Conservation (phyloP, 2,329 filamentous ascomycete genomes). For the Knoxdaviesia capensis region DNA sequence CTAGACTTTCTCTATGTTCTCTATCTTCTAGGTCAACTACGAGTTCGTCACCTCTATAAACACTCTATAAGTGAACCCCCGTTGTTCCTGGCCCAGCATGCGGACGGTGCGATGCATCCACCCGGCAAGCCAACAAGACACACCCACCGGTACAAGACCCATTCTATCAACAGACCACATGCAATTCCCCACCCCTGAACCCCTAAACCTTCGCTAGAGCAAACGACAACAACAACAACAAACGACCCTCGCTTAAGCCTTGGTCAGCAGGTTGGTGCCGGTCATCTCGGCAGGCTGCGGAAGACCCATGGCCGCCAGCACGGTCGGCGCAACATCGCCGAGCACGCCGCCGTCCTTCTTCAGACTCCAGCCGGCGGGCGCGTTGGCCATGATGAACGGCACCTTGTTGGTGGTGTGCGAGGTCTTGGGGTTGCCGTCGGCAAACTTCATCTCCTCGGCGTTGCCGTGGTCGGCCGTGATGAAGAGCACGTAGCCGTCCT, state of each 20-base stretch:
- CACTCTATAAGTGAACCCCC: too few species aligned
- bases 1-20: too few species aligned
- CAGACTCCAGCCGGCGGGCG: constrained; percentile 71
- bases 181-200: too few species aligned
- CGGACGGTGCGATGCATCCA: too few species aligned
- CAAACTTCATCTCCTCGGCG: constrained; percentile 96
- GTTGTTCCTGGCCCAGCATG: too few species aligned
- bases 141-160: too few species aligned
- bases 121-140: too few species aligned
- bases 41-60: too few species aligned
- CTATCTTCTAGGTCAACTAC: too few species aligned
- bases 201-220: too few species aligned
- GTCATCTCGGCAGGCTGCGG: constrained; percentile 85
- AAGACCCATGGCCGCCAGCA: constrained; percentile 80
- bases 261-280: constrained; percentile 64
- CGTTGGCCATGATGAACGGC: constrained; percentile 95
- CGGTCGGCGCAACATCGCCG: constrained; percentile 89
- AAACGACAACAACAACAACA: too few species aligned
- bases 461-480: constrained; percentile 96
- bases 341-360: constrained; percentile 76
- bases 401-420: constrained; percentile 97
- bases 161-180: too few species aligned
- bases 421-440: constrained; percentile 91
- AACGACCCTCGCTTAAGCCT: constrained; percentile 15
- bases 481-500: constrained; percentile 82